Base-by-base conservation (phyloP, 2,329 filamentous ascomycete genomes). In the Furcasterigmium furcatum region DNA sequence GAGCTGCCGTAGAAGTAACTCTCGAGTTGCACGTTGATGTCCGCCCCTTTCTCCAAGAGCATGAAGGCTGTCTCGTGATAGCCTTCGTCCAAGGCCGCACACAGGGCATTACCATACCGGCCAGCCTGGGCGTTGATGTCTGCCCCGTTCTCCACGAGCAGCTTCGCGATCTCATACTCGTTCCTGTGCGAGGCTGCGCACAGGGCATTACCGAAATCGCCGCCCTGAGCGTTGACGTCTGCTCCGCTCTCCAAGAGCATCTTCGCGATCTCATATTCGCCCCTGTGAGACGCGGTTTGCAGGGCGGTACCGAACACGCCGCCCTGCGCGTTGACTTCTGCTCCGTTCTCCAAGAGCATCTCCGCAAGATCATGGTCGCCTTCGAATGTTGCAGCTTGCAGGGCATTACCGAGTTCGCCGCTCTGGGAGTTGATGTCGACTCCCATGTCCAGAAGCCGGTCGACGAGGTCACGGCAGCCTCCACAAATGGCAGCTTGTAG, bases 401-500 rank as follows among this genome's bases (percentile, higher is more conserved):
- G 38, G n/a, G 24, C 38, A 16, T 25, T 25, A 22, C 24, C 38
- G 25, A 40, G 14, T 5, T 40, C 12, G 13, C n/a, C 38, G 7
- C 12, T 22, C 25, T 40, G 20, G 9, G 18, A n/a, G 12, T 25
- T 25, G 38, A 40, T 24, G 16, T 40, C 39, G 14, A 66, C 68
- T 9, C 52, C 53, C 19, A 63, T 56, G 14, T 68, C 58, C 9
- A 72, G 60, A 4, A 72, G 50, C 3, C 70, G 51, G 1, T 55
- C 49, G 12, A 69, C 68, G 10, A 71, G 65, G 4, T 68, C 62
- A 0, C 41, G 46, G 27, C 60, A 55, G 4, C 66, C 58, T 1
- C 57, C 57, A 35, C 68, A 64, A 30, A 61, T 62, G 0, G 70
- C 69, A 0, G 58, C 68, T 44, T 72, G 69, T 1, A 72, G 52